These are phyloP conservation scores for Sorghum bicolor DNA, from an alignment of 176 grass and related monocot species.

Conservation along the genomic window DNA sequence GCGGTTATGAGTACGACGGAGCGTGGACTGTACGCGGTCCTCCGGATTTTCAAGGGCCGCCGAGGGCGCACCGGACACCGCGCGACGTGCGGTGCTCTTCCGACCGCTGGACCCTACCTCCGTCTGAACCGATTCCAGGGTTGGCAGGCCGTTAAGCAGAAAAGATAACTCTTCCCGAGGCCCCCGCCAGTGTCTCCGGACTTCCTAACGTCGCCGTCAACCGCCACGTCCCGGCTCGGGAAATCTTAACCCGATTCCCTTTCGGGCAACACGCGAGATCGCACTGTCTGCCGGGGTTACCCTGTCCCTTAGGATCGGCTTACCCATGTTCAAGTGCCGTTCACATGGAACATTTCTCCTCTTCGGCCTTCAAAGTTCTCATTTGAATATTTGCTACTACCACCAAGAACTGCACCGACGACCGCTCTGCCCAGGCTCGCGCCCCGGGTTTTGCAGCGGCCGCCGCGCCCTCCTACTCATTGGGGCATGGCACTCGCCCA, in stretches of 20 bases:
- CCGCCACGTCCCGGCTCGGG: constrained; percentile 33
- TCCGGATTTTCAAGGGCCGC: constrained; percentile 32
- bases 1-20: constrained; percentile 66
- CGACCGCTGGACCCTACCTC: constrained; percentile 58
- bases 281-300: no score
- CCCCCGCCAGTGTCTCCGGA: no score
- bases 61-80: constrained; percentile 43
- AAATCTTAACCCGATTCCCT: constrained; percentile 44
- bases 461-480: no score
- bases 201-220: constrained; percentile 34
- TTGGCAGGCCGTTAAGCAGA: constrained; percentile 21
- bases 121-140: constrained; percentile 43
- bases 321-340: constrained; percentile 62
- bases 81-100: constrained; percentile 57
- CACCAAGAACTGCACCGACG: constrained; percentile 62
- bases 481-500: no score
- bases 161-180: constrained; percentile 70
- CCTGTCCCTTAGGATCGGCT: constrained; percentile 43
- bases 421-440: constrained; percentile 40
- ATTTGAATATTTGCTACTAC: constrained; percentile 6
- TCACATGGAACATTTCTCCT: not conserved
- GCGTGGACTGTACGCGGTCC: constrained; percentile 43
- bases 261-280: not conserved
- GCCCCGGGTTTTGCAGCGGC: no score
- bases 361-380: not conserved